Percentiles rank a stretch among this genome's conserved stretches.
phyloP scores from a whole-genome alignment of 1,284 basidiomycete species.

The Schizopora paradoxa region DNA sequence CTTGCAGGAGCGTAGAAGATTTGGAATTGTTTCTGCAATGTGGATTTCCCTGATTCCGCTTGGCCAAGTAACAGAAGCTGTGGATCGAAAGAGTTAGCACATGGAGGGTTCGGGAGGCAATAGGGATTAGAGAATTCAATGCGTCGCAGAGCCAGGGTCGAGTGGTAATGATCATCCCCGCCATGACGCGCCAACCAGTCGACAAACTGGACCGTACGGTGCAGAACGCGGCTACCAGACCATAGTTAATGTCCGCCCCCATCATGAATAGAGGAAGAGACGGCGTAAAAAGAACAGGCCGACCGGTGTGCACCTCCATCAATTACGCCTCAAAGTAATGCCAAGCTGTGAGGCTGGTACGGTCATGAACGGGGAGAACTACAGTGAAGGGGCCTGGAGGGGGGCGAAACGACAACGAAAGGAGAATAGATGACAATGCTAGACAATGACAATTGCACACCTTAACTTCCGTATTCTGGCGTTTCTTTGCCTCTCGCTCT shows the following conservation, averaged over 20 bases:
- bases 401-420: neutral
- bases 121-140: conserved; percentile 3
- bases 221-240: too few species aligned
- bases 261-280: too few species aligned
- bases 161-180: too few species aligned
- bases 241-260: too few species aligned
- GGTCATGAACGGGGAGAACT: too few species aligned
- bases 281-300: too few species aligned
- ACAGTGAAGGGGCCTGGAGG: too few species aligned
- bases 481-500: conserved; percentile 59
- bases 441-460: conserved; percentile 31
- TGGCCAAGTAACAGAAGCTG: conserved; percentile 75
- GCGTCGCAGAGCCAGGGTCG: neutral
- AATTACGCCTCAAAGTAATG: too few species aligned
- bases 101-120: neutral
- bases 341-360: too few species aligned
- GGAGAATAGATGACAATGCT: neutral
- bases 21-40: conserved; percentile 81
- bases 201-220: too few species aligned
- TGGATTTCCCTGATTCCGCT: conserved; percentile 79
- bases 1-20: conserved; percentile 76
- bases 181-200: too few species aligned
- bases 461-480: conserved; percentile 68
- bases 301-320: too few species aligned
- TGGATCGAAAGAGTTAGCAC: conserved; percentile 4